Percentiles rank a stretch among this genome's conserved stretches.
Conservation (phyloP, 192 early-diverging fungal genomes). For the Coemansia aciculifera region DNA sequence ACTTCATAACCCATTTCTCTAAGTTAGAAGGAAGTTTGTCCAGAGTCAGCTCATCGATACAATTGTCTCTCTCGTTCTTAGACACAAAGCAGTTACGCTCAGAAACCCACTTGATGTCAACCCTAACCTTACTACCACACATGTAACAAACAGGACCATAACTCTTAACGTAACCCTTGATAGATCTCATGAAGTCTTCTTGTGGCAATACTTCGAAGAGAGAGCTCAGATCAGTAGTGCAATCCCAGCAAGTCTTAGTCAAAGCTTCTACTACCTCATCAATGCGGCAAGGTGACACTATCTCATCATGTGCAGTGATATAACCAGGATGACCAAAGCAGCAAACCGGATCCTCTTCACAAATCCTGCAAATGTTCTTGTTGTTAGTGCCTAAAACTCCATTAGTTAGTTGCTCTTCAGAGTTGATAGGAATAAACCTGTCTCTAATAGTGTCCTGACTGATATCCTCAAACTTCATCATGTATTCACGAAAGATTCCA, state of each 20-base stretch:
- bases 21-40: neutral
- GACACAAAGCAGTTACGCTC: neutral
- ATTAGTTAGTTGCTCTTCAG: neutral
- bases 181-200: neutral
- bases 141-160: neutral
- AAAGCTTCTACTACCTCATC: neutral
- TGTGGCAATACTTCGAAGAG: neutral
- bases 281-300: neutral
- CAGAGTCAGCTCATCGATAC: neutral
- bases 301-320: neutral
- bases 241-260: neutral
- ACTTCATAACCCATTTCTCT: neutral
- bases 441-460: neutral
- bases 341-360: neutral
- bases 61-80: neutral
- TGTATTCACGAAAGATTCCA: neutral
- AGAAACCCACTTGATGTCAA: neutral
- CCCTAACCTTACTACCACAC: neutral
- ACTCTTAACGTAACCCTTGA: slow-evolving; percentile 1
- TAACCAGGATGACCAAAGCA: slow-evolving; percentile 2
- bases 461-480: neutral
- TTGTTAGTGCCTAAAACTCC: slow-evolving; percentile 11
- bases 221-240: neutral
- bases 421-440: neutral
- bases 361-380: neutral